Percentiles rank a stretch among this genome's conserved stretches.
Evolutionary conservation across 805 yeast species (phyloP).

Genomic region (Kodamaea kaohsiungensis): DNA sequence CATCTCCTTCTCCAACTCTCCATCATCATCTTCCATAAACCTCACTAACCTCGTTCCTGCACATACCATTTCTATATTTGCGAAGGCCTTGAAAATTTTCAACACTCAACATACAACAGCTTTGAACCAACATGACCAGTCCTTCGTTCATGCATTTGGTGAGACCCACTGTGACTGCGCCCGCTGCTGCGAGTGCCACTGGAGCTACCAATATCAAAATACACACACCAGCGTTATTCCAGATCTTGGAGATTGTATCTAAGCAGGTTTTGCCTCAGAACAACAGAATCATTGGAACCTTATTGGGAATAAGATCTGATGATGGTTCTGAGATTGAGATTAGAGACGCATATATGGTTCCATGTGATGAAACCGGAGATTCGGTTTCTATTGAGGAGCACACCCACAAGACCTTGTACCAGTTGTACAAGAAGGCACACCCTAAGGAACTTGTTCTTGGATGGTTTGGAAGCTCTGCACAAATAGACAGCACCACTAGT

Average conservation of each 20-base stretch:
- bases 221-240: conserved; percentile 72
- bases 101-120: background rate
- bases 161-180: conserved; percentile 52
- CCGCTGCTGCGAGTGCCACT: conserved; percentile 43
- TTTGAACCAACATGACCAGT: conserved; percentile 17
- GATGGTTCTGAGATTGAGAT: conserved; percentile 77
- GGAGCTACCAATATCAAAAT: conserved; percentile 57
- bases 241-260: conserved; percentile 72
- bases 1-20: background rate
- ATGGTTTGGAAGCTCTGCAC: conserved; percentile 71
- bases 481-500: conserved; percentile 70
- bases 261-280: conserved; percentile 41
- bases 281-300: conserved; percentile 75
- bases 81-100: conserved; percentile 4
- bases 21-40: background rate
- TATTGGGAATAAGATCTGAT: conserved; percentile 78
- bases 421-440: conserved; percentile 71
- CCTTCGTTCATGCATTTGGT: conserved; percentile 44
- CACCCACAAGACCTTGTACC: conserved; percentile 68
- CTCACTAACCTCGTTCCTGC: background rate
- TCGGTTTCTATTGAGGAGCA: conserved; percentile 77
- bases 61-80: background rate
- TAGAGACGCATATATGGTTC: conserved; percentile 77
- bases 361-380: conserved; percentile 72
- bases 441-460: conserved; percentile 81